phyloP scores from a whole-genome alignment of 306 rosid genomes.

The Acacia crassicarpa region DNA sequence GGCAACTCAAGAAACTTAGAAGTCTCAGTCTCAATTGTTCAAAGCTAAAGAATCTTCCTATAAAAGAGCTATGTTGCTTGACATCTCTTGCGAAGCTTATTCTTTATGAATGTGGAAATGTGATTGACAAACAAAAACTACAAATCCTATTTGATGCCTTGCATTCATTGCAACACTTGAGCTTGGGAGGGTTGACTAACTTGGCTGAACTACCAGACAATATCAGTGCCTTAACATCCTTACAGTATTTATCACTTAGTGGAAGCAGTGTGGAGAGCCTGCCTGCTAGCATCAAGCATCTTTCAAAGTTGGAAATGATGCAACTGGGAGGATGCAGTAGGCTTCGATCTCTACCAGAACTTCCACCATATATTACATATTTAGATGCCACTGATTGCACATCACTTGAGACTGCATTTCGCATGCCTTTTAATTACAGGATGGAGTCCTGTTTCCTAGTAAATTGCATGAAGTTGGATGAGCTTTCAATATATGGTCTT shows the following conservation, averaged over 20 bases:
- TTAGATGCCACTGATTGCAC: constrained; percentile 22
- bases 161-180: background rate
- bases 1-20: background rate
- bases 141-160: background rate
- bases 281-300: constrained; percentile 7
- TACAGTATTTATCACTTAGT: background rate
- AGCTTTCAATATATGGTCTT: background rate
- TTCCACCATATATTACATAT: constrained; percentile 14
- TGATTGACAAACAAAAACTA: background rate
- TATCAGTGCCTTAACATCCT: background rate
- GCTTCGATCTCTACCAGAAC: constrained; percentile 32
- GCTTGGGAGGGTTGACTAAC: background rate
- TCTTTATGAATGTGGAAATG: background rate
- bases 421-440: background rate
- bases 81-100: background rate
- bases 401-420: background rate
- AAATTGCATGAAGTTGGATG: background rate
- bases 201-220: constrained; percentile 27
- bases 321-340: background rate
- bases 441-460: background rate
- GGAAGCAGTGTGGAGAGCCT: background rate
- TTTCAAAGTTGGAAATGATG: background rate
- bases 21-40: constrained; percentile 1
- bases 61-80: background rate
- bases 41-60: background rate